Percentiles rank a stretch among this genome's conserved stretches.
phyloP scores from a whole-genome alignment of 352 stramenopile genomes.

The Phytophthora citricola region DNA sequence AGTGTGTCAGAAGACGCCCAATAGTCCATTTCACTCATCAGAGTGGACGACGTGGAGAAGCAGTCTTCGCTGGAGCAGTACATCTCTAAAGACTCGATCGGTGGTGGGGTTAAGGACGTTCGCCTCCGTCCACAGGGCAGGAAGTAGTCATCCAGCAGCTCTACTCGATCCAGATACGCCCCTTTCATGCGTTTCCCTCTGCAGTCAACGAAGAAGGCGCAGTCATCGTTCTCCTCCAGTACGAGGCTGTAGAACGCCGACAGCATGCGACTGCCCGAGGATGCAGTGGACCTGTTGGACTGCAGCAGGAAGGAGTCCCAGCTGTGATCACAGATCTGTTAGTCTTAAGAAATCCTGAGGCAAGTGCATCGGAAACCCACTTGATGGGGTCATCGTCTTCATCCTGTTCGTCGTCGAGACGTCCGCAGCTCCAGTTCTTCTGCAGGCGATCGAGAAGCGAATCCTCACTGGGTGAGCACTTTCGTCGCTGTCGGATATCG shows the following conservation, averaged over 20 bases:
- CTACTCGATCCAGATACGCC: constrained; percentile 53
- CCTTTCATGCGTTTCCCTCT: constrained; percentile 63
- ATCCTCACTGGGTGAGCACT: constrained; percentile 24
- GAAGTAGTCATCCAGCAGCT: constrained; percentile 75
- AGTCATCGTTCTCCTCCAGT: constrained; percentile 71
- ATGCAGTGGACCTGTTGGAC: constrained; percentile 55
- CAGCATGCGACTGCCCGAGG: constrained; percentile 74
- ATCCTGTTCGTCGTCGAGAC: constrained; percentile 22
- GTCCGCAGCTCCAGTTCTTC: constrained; percentile 51
- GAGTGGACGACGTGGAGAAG: constrained; percentile 41
- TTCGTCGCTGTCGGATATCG: constrained; percentile 17
- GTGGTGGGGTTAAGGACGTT: background rate
- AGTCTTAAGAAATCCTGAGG: background rate
- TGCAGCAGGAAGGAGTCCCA: constrained; percentile 52
- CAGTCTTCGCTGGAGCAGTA: constrained; percentile 36
- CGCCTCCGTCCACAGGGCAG: constrained; percentile 9
- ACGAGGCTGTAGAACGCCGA: constrained; percentile 85
- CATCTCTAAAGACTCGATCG: constrained; percentile 30
- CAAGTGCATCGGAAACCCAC: constrained; percentile 17
- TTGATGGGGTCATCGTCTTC: constrained; percentile 38
- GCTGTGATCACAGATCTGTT: constrained; percentile 35
- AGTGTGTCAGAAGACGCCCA: constrained; percentile 41
- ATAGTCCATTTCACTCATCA: constrained; percentile 57
- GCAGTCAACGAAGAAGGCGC: constrained; percentile 65
- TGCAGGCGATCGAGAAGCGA: constrained; percentile 65